These are phyloP conservation scores for Musa balbisiana DNA, from an alignment of 202 grass and related monocot genomes.

Conservation along the genomic window DNA sequence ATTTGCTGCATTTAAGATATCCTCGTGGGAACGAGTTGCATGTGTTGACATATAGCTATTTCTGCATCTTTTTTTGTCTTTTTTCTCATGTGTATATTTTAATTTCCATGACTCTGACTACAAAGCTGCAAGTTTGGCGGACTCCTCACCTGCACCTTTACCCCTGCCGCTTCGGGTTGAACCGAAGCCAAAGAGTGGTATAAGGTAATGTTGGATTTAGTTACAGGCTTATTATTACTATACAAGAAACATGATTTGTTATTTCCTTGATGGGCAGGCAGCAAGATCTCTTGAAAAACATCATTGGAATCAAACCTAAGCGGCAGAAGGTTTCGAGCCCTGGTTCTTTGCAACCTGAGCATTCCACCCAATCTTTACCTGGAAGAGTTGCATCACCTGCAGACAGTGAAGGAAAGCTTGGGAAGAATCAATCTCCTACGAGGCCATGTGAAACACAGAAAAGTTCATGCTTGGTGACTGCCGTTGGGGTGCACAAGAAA, in stretches of 20 bases:
- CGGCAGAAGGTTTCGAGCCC: constrained; percentile 38
- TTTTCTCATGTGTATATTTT: constrained; percentile 5
- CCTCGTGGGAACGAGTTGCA: constrained; percentile 25
- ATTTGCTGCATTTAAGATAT: constrained; percentile 96
- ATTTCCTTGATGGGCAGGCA: constrained; percentile 43
- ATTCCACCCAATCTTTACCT: constrained; percentile 6
- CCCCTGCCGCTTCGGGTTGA: constrained; percentile 75
- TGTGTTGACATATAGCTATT: background rate
- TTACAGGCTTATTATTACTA: background rate
- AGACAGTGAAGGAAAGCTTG: constrained; percentile 19
- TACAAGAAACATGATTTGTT: constrained; percentile 5
- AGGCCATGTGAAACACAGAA: constrained; percentile 9
- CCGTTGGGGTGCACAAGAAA: background rate
- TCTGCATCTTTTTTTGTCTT: background rate
- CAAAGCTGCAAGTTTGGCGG: constrained; percentile 86
- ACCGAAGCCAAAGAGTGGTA: constrained; percentile 77
- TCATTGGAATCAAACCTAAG: constrained; percentile 87
- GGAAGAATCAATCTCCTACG: background rate
- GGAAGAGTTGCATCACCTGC: background rate
- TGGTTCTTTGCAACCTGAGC: constrained; percentile 23
- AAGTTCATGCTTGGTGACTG: background rate
- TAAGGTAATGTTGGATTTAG: constrained; percentile 42
- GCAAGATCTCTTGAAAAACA: constrained; percentile 78
- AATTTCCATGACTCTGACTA: constrained; percentile 50
- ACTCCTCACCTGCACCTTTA: constrained; percentile 50